Conservation (phyloP, 1,284 basidiomycete genomes). For the Macrocystidia cucumis region DNA sequence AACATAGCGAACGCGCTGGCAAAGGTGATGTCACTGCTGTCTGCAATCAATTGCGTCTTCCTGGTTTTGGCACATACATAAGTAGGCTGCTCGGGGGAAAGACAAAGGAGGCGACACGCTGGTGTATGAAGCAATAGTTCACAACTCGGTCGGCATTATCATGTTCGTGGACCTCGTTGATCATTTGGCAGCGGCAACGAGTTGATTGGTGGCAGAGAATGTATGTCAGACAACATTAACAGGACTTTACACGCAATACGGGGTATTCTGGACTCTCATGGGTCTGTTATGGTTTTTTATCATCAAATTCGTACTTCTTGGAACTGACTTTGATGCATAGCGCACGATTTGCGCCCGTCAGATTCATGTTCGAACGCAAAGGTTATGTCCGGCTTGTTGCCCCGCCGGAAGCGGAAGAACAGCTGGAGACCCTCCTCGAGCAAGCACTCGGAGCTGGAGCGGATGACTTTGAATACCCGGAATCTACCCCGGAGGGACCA, state of each 20-base stretch:
- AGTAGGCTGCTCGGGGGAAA: constrained; percentile 43
- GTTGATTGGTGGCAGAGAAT: constrained; percentile 47
- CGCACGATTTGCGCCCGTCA: constrained; percentile 64
- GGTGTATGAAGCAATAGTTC: constrained; percentile 69
- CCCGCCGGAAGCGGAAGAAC: constrained; percentile 28
- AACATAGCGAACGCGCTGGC: constrained; percentile 70
- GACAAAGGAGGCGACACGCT: constrained; percentile 43
- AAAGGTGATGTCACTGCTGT: constrained; percentile 36
- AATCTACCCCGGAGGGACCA: background rate
- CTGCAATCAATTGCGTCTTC: constrained; percentile 1
- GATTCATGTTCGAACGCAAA: constrained; percentile 70
- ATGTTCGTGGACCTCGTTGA: constrained; percentile 44
- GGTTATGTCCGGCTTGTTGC: constrained; percentile 59
- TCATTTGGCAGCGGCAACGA: background rate
- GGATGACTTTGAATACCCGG: constrained; percentile 50
- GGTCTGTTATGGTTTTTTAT: constrained; percentile 29
- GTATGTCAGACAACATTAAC: constrained; percentile 66
- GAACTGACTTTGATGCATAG: constrained; percentile 26
- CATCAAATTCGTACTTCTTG: constrained; percentile 4
- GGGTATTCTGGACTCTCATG: constrained; percentile 49
- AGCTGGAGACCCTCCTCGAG: constrained; percentile 43
- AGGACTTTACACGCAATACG: constrained; percentile 63
- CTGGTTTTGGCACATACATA: background rate
- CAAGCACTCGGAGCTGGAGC: constrained; percentile 40
- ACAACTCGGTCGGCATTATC: constrained; percentile 64